Evolutionary conservation across 2,329 filamentous ascomycete species (phyloP).

Genomic region (Ceratocystis harringtonii): DNA sequence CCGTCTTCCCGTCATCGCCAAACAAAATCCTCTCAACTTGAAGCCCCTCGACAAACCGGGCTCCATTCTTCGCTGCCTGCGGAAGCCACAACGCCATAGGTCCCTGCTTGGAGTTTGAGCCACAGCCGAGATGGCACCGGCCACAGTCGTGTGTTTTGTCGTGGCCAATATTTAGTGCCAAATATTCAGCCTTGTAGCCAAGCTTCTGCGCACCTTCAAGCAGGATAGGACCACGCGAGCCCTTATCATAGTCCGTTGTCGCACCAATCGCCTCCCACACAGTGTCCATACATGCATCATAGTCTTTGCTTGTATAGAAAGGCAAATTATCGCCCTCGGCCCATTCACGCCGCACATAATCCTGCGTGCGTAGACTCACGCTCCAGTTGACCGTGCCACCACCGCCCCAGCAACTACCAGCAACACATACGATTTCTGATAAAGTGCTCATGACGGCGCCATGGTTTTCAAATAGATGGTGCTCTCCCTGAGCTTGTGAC

Average conservation of each 20-base stretch:
- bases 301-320: constrained; percentile 60
- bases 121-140: constrained; percentile 45
- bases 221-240: constrained; percentile 60
- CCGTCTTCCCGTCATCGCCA: constrained; percentile 30
- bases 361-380: constrained; percentile 49
- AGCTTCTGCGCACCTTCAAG: constrained; percentile 60
- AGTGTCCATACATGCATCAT: constrained; percentile 63
- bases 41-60: constrained; percentile 73
- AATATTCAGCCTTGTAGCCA: constrained; percentile 52
- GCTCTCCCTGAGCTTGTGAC: constrained; percentile 42
- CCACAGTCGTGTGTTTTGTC: constrained; percentile 56
- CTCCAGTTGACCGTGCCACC: constrained; percentile 85
- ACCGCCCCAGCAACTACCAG: constrained; percentile 66
- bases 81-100: constrained; percentile 64
- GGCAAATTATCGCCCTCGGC: constrained; percentile 46
- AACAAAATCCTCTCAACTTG: constrained; percentile 57
- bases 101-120: constrained; percentile 60
- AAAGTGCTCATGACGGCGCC: constrained; percentile 44
- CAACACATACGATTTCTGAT: constrained; percentile 43
- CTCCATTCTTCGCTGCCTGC: constrained; percentile 61
- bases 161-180: constrained; percentile 68
- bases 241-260: constrained; percentile 46
- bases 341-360: constrained; percentile 70
- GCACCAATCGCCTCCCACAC: constrained; percentile 72
- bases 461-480: constrained; percentile 55